phyloP scores from a whole-genome alignment of 2,329 filamentous ascomycete genomes.

The Aspergillus nomiae region DNA sequence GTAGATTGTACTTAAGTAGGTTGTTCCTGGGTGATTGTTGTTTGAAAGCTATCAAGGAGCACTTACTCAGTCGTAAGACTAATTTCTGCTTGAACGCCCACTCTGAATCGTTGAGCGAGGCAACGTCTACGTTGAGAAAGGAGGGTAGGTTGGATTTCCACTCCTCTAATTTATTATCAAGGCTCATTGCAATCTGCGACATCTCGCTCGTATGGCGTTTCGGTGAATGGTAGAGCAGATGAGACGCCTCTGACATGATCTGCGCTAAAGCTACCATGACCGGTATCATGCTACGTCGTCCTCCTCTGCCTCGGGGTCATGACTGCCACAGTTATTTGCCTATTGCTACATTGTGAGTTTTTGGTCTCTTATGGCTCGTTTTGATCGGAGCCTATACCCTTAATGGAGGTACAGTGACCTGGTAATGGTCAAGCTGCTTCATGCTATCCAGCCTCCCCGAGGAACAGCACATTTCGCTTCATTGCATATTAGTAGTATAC shows the following conservation, averaged over 20 bases:
- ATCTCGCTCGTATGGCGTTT: slow-evolving; percentile 22
- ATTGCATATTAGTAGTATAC: not conserved
- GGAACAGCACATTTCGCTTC: slow-evolving; percentile 34
- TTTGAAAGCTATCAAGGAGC: not conserved
- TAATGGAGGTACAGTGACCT: slow-evolving; percentile 22
- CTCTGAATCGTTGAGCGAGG: slow-evolving; percentile 30
- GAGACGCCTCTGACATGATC: slow-evolving; percentile 31
- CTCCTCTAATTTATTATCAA: slow-evolving; percentile 20
- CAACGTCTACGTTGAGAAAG: slow-evolving; percentile 23
- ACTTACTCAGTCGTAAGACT: slow-evolving; percentile 29
- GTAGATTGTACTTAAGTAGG: not conserved
- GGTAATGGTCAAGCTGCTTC: slow-evolving; percentile 30
- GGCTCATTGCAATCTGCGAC: slow-evolving; percentile 23
- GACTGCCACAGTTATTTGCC: slow-evolving; percentile 1
- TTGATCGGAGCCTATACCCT: slow-evolving; percentile 10
- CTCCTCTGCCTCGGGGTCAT: slow-evolving; percentile 24
- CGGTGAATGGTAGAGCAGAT: slow-evolving; percentile 28
- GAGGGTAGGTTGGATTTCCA: slow-evolving; percentile 26
- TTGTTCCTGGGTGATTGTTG: not conserved
- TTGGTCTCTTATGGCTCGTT: not conserved
- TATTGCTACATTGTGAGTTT: not conserved
- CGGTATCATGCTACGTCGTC: slow-evolving; percentile 28
- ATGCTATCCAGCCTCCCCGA: slow-evolving; percentile 32
- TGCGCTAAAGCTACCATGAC: slow-evolving; percentile 28
- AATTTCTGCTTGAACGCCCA: slow-evolving; percentile 35